Base-by-base conservation (phyloP, 2,329 filamentous ascomycete genomes). In the Penicillium paneum region DNA sequence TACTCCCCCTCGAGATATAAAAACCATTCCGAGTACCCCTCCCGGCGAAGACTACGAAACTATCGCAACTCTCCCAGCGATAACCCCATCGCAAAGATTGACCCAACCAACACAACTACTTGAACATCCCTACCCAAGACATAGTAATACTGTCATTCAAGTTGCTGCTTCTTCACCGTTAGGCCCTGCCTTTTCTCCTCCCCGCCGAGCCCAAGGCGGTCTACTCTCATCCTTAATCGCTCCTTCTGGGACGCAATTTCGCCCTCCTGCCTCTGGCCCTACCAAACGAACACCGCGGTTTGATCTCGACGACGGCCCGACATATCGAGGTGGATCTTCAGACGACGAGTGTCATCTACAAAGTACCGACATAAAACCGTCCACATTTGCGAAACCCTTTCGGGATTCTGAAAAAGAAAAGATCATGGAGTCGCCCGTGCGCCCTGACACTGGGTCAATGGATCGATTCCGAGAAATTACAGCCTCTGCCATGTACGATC, bases 131-230 rank as follows among this genome's bases (percentile, higher is more conserved):
- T 70, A 73, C 43, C 69, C 69, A 44, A 63, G 65, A 1, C 65
- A 62, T 54, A 57, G 65, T 51, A 62, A 70, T 45, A 70, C 79
- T 35, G 69, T 81, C 47, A 78, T 97, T 52, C 92, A 96, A 71
- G 92, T 97, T 3, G 86, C 88, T 29, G 90, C 90, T n/a, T 97
- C 92, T 3, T 97, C 93, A 1, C 92, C 91, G 2, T 80, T 86
- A 54, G 81, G 82, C 55, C 72, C 77, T n/a, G 70, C 75, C 13
- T 67, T 71, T 24, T 71, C 76, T 34, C 71, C 75, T n/a, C 70
- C 74, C 34, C 70, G 69, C 50, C 67, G 63, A 42, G 64, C 67
- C 63, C 64, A 67, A 62, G 69, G 70, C 64, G 77, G 76, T 41
- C 71, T 78, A 31, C 66, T 87, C 40, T 83, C 81, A 21, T 85